phyloP scores from a whole-genome alignment of 2,329 filamentous ascomycete genomes.

The Fusarium tanahbumbuense region DNA sequence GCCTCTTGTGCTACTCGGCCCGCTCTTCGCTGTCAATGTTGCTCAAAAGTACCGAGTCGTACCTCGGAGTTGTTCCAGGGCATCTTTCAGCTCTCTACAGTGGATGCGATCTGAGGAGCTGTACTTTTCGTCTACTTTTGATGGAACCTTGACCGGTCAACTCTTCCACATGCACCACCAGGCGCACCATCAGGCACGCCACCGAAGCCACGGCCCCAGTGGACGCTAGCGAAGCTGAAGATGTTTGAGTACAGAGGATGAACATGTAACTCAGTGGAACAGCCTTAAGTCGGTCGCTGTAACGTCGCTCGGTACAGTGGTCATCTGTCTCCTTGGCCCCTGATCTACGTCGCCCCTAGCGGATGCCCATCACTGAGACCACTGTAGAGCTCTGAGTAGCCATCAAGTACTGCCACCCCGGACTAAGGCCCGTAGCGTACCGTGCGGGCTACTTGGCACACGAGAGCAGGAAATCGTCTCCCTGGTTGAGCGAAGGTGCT shows the following conservation, averaged over 20 bases:
- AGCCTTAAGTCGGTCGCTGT: slow-evolving; percentile 3
- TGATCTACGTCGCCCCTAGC: background rate
- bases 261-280: slow-evolving; percentile 9
- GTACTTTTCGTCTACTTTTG: slow-evolving; percentile 31
- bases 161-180: slow-evolving; percentile 31
- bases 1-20: slow-evolving; percentile 34
- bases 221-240: slow-evolving; percentile 40
- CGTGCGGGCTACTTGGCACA: slow-evolving; percentile 42
- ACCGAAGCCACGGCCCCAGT: slow-evolving; percentile 45
- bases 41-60: slow-evolving; percentile 17
- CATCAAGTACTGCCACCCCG: slow-evolving; percentile 34
- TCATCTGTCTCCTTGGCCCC: background rate
- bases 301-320: background rate
- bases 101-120: background rate
- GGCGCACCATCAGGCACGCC: slow-evolving; percentile 43
- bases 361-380: background rate
- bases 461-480: slow-evolving; percentile 27
- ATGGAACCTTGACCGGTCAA: slow-evolving; percentile 28
- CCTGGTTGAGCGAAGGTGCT: slow-evolving; percentile 22
- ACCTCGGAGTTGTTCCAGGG: slow-evolving; percentile 4
- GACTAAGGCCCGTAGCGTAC: slow-evolving; percentile 37
- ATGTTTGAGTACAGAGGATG: slow-evolving; percentile 18
- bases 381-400: slow-evolving; percentile 13
- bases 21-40: slow-evolving; percentile 15
- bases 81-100: slow-evolving; percentile 8